These are phyloP conservation scores for Yamadazyma membranifaciens DNA, from an alignment of 1,139 yeast species.

Conservation along the genomic window DNA sequence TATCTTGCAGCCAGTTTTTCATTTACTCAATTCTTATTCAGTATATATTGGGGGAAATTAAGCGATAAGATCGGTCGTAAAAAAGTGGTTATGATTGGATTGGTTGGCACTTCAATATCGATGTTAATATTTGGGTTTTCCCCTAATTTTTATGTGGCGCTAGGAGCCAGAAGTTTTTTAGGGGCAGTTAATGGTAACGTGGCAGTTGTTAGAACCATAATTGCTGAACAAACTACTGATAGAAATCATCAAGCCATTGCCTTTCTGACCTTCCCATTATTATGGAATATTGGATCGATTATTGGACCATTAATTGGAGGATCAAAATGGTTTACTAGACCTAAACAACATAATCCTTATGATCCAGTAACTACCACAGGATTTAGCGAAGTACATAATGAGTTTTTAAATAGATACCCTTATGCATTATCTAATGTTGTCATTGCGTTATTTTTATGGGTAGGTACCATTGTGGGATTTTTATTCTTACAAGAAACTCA, in stretches of 20 bases:
- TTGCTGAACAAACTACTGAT: conserved; percentile 59
- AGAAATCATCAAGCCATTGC: conserved; percentile 61
- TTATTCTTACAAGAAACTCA: conserved; percentile 66
- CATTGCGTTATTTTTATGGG: conserved; percentile 42
- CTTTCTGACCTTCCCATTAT: conserved; percentile 56
- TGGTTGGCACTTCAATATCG: conserved; percentile 48
- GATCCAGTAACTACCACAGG: not conserved
- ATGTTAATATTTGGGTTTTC: conserved; percentile 55
- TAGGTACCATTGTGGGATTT: conserved; percentile 40
- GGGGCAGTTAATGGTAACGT: conserved; percentile 64
- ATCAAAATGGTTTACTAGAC: conserved; percentile 33
- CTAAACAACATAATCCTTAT: conserved; percentile 13
- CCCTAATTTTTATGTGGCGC: conserved; percentile 47
- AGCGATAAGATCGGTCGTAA: conserved; percentile 61
- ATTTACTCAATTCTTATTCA: conserved; percentile 51
- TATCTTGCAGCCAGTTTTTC: conserved; percentile 59
- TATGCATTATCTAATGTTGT: conserved; percentile 61
- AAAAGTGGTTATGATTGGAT: conserved; percentile 50
- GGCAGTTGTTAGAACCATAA: conserved; percentile 57
- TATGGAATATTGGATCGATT: conserved; percentile 58
- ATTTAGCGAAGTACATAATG: conserved; percentile 8
- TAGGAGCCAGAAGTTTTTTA: conserved; percentile 49
- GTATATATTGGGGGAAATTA: conserved; percentile 58
- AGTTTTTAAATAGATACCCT: conserved; percentile 34
- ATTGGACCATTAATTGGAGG: conserved; percentile 54